Evolutionary conservation across 2,329 filamentous ascomycete species (phyloP), one percentile per base, ranked within the genome.

Genomic region (Botrytis galanthina): DNA sequence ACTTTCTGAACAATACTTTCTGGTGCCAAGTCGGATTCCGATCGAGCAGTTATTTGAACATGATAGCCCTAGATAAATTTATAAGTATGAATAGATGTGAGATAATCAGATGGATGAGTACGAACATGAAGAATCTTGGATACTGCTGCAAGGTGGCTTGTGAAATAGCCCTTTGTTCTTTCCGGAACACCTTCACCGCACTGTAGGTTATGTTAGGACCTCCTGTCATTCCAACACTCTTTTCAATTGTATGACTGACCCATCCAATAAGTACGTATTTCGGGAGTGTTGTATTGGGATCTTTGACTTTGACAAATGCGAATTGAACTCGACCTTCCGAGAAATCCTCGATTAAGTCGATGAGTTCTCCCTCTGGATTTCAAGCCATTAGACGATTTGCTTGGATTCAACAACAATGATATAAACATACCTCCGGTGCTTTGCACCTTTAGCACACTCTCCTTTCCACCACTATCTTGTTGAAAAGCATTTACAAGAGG

Each of bases 141-240:
- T 54, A 98, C 94, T 66, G 94, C 92, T 75, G 92, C 91, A 66
- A 96, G 86, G 84, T 99, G 95, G 84, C 94, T 98, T 77, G 94
- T 97, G 82, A 99, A 99, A 84, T 98, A 98, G 77, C 96, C 96
- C 84, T 98, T 99, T 75, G 95, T 98, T 80, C 95, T 88, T 84
- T 99, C 96, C n/a, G 96, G 96, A 26, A 99, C 96, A 78, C 96
- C 96, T 81, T 97, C 95, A 77, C 96, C 96, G 82, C 96, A 99
- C 92, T 87, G 76, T 68, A 70, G 61, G n/a, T 37, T 69, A 20
- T 74, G 76, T 81, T 73, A 81, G 80, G 67, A 66, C n/a, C 48
- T 51, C 39, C 63, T 39, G 37, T 44, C 26, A 57, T 54, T 35
- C 16, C 20, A 20, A 29, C 32, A 12, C 48, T 60, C 20, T 57